Conservation (phyloP, 129 eudicot genomes). For the Tagetes erecta region DNA sequence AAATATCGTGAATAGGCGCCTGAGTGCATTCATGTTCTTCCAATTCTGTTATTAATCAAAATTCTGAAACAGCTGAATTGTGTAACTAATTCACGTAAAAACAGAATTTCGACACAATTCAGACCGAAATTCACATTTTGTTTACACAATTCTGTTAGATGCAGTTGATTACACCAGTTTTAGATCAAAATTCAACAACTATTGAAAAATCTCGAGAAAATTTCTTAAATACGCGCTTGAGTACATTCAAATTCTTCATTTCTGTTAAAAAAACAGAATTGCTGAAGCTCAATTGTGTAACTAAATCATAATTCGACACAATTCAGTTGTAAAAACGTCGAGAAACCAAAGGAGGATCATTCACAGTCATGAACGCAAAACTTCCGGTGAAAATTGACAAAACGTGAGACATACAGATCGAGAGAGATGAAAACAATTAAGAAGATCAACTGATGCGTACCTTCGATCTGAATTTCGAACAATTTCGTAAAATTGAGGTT, state of each 20-base stretch:
- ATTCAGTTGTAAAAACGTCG: slow-evolving; percentile 13
- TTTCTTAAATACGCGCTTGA: neutral
- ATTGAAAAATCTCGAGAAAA: slow-evolving; percentile 3
- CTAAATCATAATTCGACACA: slow-evolving; percentile 8
- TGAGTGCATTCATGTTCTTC: neutral
- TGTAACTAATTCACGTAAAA: too few species aligned
- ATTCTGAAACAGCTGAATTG: too few species aligned
- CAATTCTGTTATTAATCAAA: neutral
- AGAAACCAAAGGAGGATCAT: slow-evolving; percentile 5
- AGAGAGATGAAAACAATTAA: neutral
- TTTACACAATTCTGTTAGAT: slow-evolving; percentile 32
- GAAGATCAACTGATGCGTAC: slow-evolving; percentile 21
- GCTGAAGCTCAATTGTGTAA: neutral
- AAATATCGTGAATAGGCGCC: too few species aligned
- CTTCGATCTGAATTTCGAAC: slow-evolving; percentile 29
- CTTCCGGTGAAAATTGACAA: slow-evolving; percentile 14
- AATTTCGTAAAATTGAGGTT: slow-evolving; percentile 10
- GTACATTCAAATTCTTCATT: slow-evolving; percentile 8
- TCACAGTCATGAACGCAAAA: slow-evolving; percentile 16
- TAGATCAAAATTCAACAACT: slow-evolving; percentile 20
- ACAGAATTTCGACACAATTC: neutral
- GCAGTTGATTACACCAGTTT: slow-evolving; percentile 7
- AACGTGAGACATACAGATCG: slow-evolving; percentile 1
- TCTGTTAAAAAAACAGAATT: slow-evolving; percentile 13
- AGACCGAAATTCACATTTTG: slow-evolving; percentile 13